Evolutionary conservation across 2,329 filamentous ascomycete species (phyloP).

Genomic region (Davidsoniella virescens): DNA sequence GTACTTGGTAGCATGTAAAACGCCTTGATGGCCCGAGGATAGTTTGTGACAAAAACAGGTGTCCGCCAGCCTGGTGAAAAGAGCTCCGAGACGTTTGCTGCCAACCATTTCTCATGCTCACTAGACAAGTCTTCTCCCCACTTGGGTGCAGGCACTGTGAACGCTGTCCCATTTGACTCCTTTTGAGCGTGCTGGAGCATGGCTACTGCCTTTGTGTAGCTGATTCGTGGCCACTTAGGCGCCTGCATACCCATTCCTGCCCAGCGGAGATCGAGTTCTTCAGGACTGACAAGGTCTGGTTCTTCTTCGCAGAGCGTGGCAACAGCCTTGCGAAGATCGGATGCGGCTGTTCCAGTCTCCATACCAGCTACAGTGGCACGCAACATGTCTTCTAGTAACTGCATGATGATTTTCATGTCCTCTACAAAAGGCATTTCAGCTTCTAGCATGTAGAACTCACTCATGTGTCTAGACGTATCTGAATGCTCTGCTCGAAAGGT

Average conservation of each 20-base stretch:
- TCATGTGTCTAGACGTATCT: constrained; percentile 83
- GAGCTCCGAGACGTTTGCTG: constrained; percentile 42
- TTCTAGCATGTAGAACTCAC: constrained; percentile 98
- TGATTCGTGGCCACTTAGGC: constrained; percentile 58
- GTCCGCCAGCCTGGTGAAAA: constrained; percentile 29
- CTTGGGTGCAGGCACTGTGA: constrained; percentile 45
- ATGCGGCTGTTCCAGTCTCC: constrained; percentile 26
- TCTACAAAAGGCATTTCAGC: constrained; percentile 71
- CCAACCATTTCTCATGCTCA: constrained; percentile 84
- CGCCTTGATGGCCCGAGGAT: constrained; percentile 75
- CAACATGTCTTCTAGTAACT: constrained; percentile 65
- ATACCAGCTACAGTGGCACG: constrained; percentile 31
- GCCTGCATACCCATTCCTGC: constrained; percentile 37
- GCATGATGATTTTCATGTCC: constrained; percentile 54
- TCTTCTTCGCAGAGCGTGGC: constrained; percentile 1
- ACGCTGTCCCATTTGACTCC: constrained; percentile 26
- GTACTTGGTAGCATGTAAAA: constrained; percentile 47
- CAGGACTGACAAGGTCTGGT: constrained; percentile 22
- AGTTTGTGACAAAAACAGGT: constrained; percentile 85
- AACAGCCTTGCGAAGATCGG: constrained; percentile 26
- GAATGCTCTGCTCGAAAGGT: constrained; percentile 89
- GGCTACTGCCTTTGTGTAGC: constrained; percentile 63
- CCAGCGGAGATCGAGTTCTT: constrained; percentile 53
- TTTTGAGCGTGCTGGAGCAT: constrained; percentile 42
- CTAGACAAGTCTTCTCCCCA: constrained; percentile 68